Conservation (phyloP, 2,329 filamentous ascomycete species). For the Penicillium sp. region DNA sequence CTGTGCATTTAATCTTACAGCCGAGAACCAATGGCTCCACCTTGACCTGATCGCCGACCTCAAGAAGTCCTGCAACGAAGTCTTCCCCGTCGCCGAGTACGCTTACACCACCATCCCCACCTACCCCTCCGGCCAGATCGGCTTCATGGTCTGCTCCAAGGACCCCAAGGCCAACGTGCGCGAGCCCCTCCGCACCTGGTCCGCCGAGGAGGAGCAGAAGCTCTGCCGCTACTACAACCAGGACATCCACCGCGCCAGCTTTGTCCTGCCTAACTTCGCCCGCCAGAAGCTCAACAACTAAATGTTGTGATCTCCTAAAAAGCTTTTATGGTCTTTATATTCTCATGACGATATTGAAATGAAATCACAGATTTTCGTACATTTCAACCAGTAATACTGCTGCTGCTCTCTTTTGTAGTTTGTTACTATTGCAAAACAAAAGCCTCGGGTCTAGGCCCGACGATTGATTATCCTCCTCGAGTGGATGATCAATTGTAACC, state of each 20-base stretch:
- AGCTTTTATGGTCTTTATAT: conserved; percentile 13
- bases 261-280: conserved; percentile 91
- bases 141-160: conserved; percentile 99
- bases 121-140: conserved; percentile 98
- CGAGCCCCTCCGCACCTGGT: conserved; percentile 80
- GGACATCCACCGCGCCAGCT: conserved; percentile 93
- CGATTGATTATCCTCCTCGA: too few relatives aligned
- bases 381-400: not conserved
- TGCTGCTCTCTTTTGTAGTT: not conserved
- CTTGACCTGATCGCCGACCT: conserved; percentile 89
- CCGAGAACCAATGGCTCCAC: conserved; percentile 99
- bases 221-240: conserved; percentile 97
- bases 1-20: conserved; percentile 51
- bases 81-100: conserved; percentile 98
- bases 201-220: conserved; percentile 84
- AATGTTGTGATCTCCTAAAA: conserved; percentile 6
- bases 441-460: too few relatives aligned
- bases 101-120: conserved; percentile 98
- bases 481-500: not conserved
- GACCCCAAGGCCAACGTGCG: conserved; percentile 80
- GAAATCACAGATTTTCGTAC: conserved; percentile 11
- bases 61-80: conserved; percentile 93
- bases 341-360: conserved; percentile 15
- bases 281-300: conserved; percentile 62
- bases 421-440: not conserved